Percentiles rank a stretch among this genome's conserved stretches.
Evolutionary conservation across 2,329 filamentous ascomycete genomes (phyloP).

Genomic region (Pyrenophora teres): DNA sequence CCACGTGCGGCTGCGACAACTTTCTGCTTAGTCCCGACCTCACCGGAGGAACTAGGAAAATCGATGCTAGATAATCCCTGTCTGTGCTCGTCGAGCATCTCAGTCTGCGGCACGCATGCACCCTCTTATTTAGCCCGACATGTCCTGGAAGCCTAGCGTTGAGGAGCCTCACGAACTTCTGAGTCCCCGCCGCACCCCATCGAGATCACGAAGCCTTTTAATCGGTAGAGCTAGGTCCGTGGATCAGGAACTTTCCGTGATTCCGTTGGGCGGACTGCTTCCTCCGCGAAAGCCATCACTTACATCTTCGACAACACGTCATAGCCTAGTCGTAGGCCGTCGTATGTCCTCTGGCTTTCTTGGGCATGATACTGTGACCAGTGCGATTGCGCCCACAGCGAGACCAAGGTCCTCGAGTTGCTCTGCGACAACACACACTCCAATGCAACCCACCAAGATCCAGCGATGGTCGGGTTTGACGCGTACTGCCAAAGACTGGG

Average conservation of each 20-base stretch:
- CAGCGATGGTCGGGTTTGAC: conserved; percentile 44
- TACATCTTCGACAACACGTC: conserved; percentile 6
- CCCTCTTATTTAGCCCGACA: conserved; percentile 26
- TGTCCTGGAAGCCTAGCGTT: conserved; percentile 22
- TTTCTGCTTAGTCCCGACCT: conserved; percentile 12
- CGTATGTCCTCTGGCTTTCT: conserved; percentile 4
- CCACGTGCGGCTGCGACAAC: conserved; percentile 21
- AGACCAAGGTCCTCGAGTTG: conserved; percentile 26
- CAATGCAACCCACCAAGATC: conserved; percentile 31
- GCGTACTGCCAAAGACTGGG: conserved; percentile 48
- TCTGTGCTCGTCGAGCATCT: conserved; percentile 17
- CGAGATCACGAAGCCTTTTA: conserved; percentile 4
- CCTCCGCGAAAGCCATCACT: conserved; percentile 2
- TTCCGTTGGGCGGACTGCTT: conserved; percentile 2
- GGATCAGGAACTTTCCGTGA: conserved; percentile 5
- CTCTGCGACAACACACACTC: conserved; percentile 19
- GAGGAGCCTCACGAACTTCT: conserved; percentile 21
- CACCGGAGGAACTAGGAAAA: conserved; percentile 26
- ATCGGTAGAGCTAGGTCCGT: neutral
- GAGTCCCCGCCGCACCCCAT: conserved; percentile 26
- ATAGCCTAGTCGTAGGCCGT: conserved; percentile 7
- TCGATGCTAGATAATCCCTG: conserved; percentile 19
- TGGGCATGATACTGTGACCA: neutral
- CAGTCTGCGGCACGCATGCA: conserved; percentile 20
- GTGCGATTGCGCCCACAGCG: neutral